Base-by-base conservation (phyloP, 768 basidiomycete species). In the Tylopilus balloui region DNA sequence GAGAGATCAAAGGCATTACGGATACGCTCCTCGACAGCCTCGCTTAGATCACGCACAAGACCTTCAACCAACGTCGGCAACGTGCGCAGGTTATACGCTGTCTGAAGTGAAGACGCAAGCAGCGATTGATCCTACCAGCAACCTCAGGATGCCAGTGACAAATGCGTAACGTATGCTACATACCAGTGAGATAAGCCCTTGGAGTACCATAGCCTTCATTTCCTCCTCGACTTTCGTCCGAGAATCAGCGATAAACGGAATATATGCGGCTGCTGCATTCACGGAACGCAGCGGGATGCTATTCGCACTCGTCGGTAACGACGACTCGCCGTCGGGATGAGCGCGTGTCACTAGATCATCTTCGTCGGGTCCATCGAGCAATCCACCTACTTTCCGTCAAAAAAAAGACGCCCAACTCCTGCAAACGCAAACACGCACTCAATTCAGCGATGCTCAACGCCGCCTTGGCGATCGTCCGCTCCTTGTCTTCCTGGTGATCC, bases 381-480 rank as follows among this genome's bases (percentile, higher is more conserved):
- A 65, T 17, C 72, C 69, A 34, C 76, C 83, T 84, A 41, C 17
- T 17, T 13, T 27, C 34, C 37, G 32, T 62, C 45, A 56, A 17
- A 14, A 8, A 41, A 34, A 28, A 44, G 31, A 1, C n/a, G 2
- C 17, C n/a, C n/a, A n/a, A n/a, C n/a, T n/a, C n/a, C n/a, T n/a
- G n/a, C n/a, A n/a, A n/a, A n/a, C n/a, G n/a, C n/a, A n/a, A 13
- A n/a, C 24, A 71, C 85, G 57, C 52, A 91, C 92, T 77, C 36
- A 98, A 73, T 66, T 99, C 95, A 1, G 94, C 91, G 9, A 98
- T 83, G 32, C 83, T 93, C 58, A 97, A 71, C n/a, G 94, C 95
- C 2, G 95, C 94, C 67, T 94, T 94, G 2, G 92, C 87, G 59
- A 97, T 83, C 14, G 80, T 80, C 9, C 95, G 77, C 61, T 96